These are phyloP conservation scores for Lecanicillium sp. DNA, from an alignment of 2,329 filamentous ascomycete species.

Conservation along the genomic window DNA sequence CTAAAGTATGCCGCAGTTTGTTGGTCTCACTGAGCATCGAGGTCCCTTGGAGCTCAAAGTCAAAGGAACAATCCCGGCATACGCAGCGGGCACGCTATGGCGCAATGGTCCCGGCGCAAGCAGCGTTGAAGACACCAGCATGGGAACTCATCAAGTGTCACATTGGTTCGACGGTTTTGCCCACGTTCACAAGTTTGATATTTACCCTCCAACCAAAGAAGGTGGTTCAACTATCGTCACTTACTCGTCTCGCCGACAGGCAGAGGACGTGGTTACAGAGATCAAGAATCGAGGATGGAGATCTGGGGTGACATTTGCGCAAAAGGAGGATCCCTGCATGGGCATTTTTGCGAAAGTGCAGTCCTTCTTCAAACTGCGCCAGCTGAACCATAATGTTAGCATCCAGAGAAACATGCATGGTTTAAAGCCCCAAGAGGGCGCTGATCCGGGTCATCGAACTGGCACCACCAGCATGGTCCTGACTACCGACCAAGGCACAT, in stretches of 20 bases:
- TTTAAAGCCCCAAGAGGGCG: neutral
- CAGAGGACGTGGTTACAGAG: conserved; percentile 29
- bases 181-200: conserved; percentile 58
- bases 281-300: conserved; percentile 46
- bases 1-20: conserved; percentile 37
- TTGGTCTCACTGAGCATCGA: conserved; percentile 50
- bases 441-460: conserved; percentile 18
- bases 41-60: conserved; percentile 52
- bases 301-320: conserved; percentile 50
- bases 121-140: conserved; percentile 43
- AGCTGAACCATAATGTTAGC: conserved; percentile 43
- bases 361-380: conserved; percentile 36
- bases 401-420: conserved; percentile 36
- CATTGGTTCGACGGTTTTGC: conserved; percentile 72
- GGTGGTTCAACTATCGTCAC: neutral
- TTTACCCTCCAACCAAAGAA: conserved; percentile 26
- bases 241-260: conserved; percentile 57
- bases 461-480: neutral
- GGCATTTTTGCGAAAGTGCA: conserved; percentile 58
- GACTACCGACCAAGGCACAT: conserved; percentile 35
- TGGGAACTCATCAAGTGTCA: conserved; percentile 43
- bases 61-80: conserved; percentile 53
- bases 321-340: conserved; percentile 59
- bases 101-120: conserved; percentile 60
- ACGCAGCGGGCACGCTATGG: conserved; percentile 58